Base-by-base conservation (phyloP, 306 rosid species). In the Quercus aquifolioides region DNA sequence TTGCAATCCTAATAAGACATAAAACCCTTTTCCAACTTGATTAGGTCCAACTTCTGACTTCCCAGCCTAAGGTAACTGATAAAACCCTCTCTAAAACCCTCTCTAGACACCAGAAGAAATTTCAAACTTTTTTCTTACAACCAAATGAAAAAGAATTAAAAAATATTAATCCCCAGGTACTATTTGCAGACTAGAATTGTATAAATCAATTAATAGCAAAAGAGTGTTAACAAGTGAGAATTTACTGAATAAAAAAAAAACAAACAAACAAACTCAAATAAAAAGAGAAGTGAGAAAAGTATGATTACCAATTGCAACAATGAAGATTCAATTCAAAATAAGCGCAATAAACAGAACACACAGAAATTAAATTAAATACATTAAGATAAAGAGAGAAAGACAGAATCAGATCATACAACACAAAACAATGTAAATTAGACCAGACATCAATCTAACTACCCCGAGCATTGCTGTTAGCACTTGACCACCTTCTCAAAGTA, bases 401-500 rank as follows among this genome's bases (percentile, higher is more conserved):
- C 82, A 55, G 86, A 89, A 86, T 81, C 89, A 80, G 85, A 82
- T 81, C 80, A 86, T 59, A 85, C 85, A 86, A 78, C 84, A 79
- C 78, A 75, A 75, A 78, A 73, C 46, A 78, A 83, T 76, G 76
- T 41, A 77, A 84, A 80, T 43, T 74, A 64, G 85, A 76, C 49
- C 84, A 71, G 74, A 75, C 65, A 43, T 59, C 14, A 49, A 59
- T 78, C 88, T 87, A 88, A 82, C 82, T 81, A 72, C 86, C 88
- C 75, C 97, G 88, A 23, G 86, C 87, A 81, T 85, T 79, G 56
- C 85, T 84, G 82, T 82, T 87, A 76, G 94, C 89, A 72, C 90
- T 86, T 6, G 94, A 69, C 98, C 91, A 96, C 89, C 91, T 93
- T 88, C 97, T 93, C 81, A 89, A 84, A 60, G 93, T 86, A 84